Evolutionary conservation across 2,329 filamentous ascomycete genomes (phyloP).

Genomic region (Penicillium griseofulvum): DNA sequence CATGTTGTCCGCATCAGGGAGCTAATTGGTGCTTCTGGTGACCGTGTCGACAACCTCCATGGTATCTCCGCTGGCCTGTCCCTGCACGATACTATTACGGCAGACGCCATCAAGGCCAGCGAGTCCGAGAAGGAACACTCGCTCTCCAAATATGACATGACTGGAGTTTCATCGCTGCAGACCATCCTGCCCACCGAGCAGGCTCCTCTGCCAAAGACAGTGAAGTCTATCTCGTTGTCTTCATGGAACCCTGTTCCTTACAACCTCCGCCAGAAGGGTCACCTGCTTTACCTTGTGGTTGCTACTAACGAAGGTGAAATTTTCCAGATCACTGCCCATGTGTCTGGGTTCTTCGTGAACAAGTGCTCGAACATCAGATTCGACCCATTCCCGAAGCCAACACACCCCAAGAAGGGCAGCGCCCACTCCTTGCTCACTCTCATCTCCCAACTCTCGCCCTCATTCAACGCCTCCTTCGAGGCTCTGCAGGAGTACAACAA

Average conservation of each 20-base stretch:
- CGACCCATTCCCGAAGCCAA: constrained; percentile 75
- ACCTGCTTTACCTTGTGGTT: constrained; percentile 84
- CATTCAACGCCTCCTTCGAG: constrained; percentile 73
- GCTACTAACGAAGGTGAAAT: constrained; percentile 95
- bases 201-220: constrained; percentile 75
- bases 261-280: constrained; percentile 84
- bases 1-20: constrained; percentile 89
- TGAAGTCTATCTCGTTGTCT: constrained; percentile 85
- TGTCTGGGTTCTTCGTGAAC: constrained; percentile 96
- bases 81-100: constrained; percentile 73
- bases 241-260: constrained; percentile 96
- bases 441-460: constrained; percentile 74
- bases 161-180: constrained; percentile 64
- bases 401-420: constrained; percentile 69
- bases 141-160: constrained; percentile 74
- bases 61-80: constrained; percentile 82
- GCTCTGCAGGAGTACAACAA: constrained; percentile 81
- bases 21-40: constrained; percentile 85
- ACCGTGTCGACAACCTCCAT: constrained; percentile 81
- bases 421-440: constrained; percentile 85
- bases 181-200: constrained; percentile 68
- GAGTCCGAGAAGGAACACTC: constrained; percentile 50
- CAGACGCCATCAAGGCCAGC: constrained; percentile 45
- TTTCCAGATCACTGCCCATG: constrained; percentile 86
- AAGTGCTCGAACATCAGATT: constrained; percentile 95